phyloP scores from a whole-genome alignment of 208 protist genomes.

The Crithidia mellificae region DNA sequence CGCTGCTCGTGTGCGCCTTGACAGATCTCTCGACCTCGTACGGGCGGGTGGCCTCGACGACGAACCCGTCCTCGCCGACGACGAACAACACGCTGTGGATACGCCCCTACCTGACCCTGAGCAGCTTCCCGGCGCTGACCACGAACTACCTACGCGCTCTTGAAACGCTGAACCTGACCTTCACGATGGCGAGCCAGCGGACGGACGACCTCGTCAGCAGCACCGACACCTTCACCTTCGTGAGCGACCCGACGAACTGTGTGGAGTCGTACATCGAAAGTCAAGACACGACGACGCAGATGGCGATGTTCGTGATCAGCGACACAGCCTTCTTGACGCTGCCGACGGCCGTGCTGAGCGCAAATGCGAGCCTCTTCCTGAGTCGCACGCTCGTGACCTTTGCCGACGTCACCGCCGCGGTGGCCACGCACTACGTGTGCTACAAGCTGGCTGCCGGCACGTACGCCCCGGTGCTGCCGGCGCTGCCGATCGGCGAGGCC shows the following conservation, averaged over 20 bases:
- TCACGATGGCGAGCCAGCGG: conserved; percentile 53
- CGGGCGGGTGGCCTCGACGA: conserved; percentile 35
- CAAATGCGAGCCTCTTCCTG: conserved; percentile 35
- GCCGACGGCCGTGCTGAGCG: conserved; percentile 48
- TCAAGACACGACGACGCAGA: conserved; percentile 35
- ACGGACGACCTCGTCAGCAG: conserved; percentile 63
- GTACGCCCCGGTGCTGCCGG: conserved; percentile 72
- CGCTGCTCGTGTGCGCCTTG: conserved; percentile 78
- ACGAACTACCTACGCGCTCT: conserved; percentile 54
- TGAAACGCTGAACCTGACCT: conserved; percentile 71
- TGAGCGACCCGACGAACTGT: conserved; percentile 59
- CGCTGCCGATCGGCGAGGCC: conserved; percentile 45
- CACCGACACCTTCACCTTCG: conserved; percentile 68
- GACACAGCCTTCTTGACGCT: conserved; percentile 74
- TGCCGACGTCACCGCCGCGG: conserved; percentile 13
- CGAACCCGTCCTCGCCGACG: conserved; percentile 21
- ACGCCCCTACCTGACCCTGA: conserved; percentile 74
- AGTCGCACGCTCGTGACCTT: conserved; percentile 64
- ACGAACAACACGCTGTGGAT: conserved; percentile 60
- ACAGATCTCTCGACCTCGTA: conserved; percentile 47
- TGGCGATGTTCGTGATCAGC: conserved; percentile 53
- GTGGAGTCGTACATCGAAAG: conserved; percentile 66
- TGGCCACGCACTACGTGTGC: conserved; percentile 66
- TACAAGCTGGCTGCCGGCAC: conserved; percentile 75
- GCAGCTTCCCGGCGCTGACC: conserved; percentile 47